phyloP scores from a whole-genome alignment of 2,329 filamentous ascomycete genomes.

The Cercospora sp. region DNA sequence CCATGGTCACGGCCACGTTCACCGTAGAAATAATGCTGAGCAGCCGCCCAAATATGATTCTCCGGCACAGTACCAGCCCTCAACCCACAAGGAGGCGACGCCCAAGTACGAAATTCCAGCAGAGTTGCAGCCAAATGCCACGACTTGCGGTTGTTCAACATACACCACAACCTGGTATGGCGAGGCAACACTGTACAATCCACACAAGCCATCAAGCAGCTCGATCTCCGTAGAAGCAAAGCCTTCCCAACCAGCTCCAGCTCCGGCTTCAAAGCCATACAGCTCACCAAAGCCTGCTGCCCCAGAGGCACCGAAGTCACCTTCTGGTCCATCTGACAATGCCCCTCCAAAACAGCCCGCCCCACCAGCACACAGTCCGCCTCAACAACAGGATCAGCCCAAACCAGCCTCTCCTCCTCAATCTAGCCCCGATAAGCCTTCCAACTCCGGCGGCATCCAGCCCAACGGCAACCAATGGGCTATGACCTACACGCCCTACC shows the following conservation, averaged over 20 bases:
- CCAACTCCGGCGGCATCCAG: conserved; percentile 19
- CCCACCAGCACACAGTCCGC: neutral
- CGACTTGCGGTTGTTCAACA: conserved; percentile 68
- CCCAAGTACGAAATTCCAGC: conserved; percentile 8
- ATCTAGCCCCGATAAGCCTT: conserved; percentile 1
- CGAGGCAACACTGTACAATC: conserved; percentile 51
- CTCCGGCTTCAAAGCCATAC: conserved; percentile 11
- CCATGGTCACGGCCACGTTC: conserved; percentile 26
- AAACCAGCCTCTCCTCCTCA: neutral
- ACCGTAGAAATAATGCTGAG: conserved; percentile 16
- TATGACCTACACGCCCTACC: conserved; percentile 54
- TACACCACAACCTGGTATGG: conserved; percentile 72
- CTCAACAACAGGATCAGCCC: conserved; percentile 4
- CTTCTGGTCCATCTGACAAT: neutral
- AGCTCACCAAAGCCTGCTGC: conserved; percentile 9
- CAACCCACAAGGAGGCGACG: conserved; percentile 1
- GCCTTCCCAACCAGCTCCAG: conserved; percentile 1
- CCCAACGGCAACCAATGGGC: conserved; percentile 50
- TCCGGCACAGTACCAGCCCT: conserved; percentile 8
- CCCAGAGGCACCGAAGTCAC: neutral
- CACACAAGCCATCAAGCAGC: conserved; percentile 18
- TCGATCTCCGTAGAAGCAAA: conserved; percentile 4
- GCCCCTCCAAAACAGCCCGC: neutral
- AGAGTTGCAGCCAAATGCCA: conserved; percentile 18
- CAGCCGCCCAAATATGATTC: conserved; percentile 6